Percentiles rank a stretch among this genome's conserved stretches.
phyloP scores from a whole-genome alignment of 257 asterid species.

The Fraxinus anomala region DNA sequence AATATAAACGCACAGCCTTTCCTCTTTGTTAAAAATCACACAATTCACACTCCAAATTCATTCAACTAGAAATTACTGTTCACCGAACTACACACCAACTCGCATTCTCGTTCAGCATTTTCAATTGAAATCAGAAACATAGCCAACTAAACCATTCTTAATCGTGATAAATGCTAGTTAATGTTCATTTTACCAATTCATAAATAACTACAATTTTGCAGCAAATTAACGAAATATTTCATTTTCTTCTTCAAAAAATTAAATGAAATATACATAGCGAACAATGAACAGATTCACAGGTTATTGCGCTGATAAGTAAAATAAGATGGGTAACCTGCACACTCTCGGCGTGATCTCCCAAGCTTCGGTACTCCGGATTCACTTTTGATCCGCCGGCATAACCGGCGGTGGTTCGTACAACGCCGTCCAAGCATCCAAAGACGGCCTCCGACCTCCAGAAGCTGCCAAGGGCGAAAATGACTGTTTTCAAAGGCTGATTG shows the following conservation, averaged over 20 bases:
- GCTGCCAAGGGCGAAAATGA: constrained; percentile 89
- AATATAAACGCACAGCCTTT: not conserved
- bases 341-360: constrained; percentile 89
- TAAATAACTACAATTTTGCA: not conserved
- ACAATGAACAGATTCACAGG: not conserved
- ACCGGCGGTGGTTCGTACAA: constrained; percentile 72
- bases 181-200: not conserved
- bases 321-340: constrained; percentile 58
- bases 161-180: not conserved
- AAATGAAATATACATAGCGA: not conserved
- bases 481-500: constrained; percentile 54
- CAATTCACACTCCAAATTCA: not conserved
- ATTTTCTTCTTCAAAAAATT: not conserved
- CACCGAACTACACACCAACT: not conserved
- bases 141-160: not conserved
- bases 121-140: not conserved
- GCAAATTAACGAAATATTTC: not conserved
- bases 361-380: constrained; percentile 82
- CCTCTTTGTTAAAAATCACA: not conserved
- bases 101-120: not conserved
- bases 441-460: constrained; percentile 96
- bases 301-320: not conserved
- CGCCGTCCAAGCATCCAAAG: constrained; percentile 87
- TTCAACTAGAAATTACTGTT: not conserved
- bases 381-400: constrained; percentile 79